A percentile compares a stretch with the other conserved stretches of the same genome.
phyloP scores from a whole-genome alignment of 2,329 filamentous ascomycete genomes.

The Colletotrichum sp. region DNA sequence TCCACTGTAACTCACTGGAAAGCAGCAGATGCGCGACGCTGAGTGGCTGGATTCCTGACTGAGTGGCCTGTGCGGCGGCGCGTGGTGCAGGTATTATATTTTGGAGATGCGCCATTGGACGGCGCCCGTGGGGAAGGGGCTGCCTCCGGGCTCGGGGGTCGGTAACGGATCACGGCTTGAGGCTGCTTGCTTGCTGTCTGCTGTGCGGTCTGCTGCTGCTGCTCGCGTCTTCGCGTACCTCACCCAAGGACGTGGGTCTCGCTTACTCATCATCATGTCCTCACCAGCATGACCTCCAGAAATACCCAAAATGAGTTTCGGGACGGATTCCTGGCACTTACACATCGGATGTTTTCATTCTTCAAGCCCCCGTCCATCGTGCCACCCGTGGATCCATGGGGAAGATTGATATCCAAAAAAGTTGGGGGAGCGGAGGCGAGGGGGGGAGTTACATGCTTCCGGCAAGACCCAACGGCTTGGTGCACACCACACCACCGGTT shows the following conservation, averaged over 20 bases:
- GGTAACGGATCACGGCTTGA: slow-evolving; percentile 1
- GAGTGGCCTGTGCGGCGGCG: background rate
- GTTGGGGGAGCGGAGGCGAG: background rate
- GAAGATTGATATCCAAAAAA: background rate
- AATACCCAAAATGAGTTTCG: background rate
- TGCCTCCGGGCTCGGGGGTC: background rate
- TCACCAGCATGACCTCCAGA: too few relatives aligned
- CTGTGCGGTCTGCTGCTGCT: background rate
- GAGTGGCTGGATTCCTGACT: background rate
- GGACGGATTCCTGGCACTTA: background rate
- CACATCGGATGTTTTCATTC: background rate
- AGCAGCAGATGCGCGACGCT: background rate
- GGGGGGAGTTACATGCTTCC: background rate
- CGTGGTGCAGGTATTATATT: background rate
- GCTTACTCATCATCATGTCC: background rate
- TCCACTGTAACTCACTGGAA: background rate
- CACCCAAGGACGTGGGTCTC: background rate
- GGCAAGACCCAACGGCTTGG: background rate
- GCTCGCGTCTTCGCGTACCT: background rate
- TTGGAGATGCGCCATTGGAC: background rate
- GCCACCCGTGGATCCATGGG: background rate
- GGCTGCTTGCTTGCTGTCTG: background rate
- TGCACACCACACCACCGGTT: background rate
- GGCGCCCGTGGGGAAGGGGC: background rate
- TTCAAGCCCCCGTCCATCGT: background rate